Evolutionary conservation across 2,329 filamentous ascomycete genomes (phyloP), one percentile per base, ranked within the genome.

Genomic region (Trichophyton equinum): DNA sequence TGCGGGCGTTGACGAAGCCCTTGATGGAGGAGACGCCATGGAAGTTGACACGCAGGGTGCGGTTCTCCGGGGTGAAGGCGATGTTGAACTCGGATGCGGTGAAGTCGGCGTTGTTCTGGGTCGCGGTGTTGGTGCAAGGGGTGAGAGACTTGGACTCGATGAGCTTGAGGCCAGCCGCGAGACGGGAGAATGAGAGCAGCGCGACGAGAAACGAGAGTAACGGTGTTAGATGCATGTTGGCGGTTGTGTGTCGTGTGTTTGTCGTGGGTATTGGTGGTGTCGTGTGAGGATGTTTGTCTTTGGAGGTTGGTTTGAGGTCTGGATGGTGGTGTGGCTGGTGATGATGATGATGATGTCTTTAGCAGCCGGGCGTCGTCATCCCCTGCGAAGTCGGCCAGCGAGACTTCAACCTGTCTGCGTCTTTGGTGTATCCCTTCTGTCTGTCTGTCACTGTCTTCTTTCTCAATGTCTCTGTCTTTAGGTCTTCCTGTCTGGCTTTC

Each of bases 1-100:
- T 71, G 65, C 91, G 85, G 67, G 94, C 91, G 42, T 82, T 81
- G 65, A 96, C 87, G 72, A 87, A 88, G 68, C 89, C 90, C 67
- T 87, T 82, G 64, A 97, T 88, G 49, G 88, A 88, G 22, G 91
- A 95, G 38, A 90, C 86, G 65, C 89, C 90, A 63, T 88, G 82
- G 66, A 96, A 85, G 69, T 90, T 82, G 73, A 95, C 83, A 60
- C 79, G 78, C 59, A 92, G 79, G 36, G 85, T 85, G 67, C 81
- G 81, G 75, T 95, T 95, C 71, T 81, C 76, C 1, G 79, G 72
- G 9, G 78, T 76, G 72, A 85, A 85, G 62, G 81, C 71, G 53
- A 96, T 87, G 67, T 95, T 87, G 82, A 96, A 96, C 62, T 94
- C 81, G 67, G 87, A 91, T 68, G 91, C 91, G 3, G 88, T 88